Conservation (phyloP, 2,329 filamentous ascomycete genomes). For the Bipolaris gigantea region DNA sequence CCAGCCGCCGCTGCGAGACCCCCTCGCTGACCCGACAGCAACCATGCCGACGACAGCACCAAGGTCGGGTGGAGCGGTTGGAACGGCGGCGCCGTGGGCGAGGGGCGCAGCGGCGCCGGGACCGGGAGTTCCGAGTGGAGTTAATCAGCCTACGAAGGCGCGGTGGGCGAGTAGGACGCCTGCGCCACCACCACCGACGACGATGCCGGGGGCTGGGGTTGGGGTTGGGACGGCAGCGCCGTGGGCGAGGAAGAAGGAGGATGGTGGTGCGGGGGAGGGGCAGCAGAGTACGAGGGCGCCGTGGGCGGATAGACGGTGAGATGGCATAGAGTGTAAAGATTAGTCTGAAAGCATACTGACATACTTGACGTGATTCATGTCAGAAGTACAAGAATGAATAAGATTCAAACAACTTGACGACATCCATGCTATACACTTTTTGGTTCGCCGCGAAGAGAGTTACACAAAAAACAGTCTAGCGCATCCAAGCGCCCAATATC, state of each 20-base stretch:
- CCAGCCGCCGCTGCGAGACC: slow-evolving; percentile 29
- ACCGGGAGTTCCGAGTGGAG: slow-evolving; percentile 26
- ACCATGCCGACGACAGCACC: slow-evolving; percentile 10
- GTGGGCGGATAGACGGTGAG: slow-evolving; percentile 25
- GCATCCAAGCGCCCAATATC: too few relatives aligned
- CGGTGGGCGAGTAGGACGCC: slow-evolving; percentile 27
- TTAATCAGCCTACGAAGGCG: slow-evolving; percentile 39
- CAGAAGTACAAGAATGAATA: not conserved
- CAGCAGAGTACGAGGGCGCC: slow-evolving; percentile 27
- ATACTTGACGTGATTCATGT: not conserved
- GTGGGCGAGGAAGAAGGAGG: slow-evolving; percentile 22
- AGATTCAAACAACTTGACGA: not conserved
- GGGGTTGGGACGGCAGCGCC: slow-evolving; percentile 28
- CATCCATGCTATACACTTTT: not conserved
- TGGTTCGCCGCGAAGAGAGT: not conserved
- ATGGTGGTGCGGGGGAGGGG: slow-evolving; percentile 1
- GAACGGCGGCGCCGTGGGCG: slow-evolving; percentile 34
- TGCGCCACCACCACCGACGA: slow-evolving; percentile 19
- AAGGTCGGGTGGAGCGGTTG: slow-evolving; percentile 12
- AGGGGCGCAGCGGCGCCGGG: not conserved
- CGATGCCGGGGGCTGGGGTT: slow-evolving; percentile 18
- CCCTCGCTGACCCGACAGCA: slow-evolving; percentile 23
- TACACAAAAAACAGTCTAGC: not conserved
- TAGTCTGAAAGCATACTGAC: not conserved
- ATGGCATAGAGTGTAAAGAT: too few relatives aligned